These are phyloP conservation scores for Pneumocystis sp. DNA, from an alignment of 1,139 yeast genomes.

Conservation along the genomic window DNA sequence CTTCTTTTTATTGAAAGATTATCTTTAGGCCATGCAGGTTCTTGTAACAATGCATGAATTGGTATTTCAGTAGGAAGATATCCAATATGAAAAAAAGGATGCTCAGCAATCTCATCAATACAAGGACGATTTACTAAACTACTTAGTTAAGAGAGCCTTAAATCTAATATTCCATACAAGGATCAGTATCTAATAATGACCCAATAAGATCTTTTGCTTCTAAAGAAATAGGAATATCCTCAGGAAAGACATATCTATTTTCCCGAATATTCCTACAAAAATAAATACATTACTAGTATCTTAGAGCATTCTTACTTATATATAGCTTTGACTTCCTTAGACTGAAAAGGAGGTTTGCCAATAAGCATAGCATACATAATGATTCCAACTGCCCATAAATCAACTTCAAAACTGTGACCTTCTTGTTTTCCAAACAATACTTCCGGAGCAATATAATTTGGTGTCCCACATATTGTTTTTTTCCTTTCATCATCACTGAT, in stretches of 20 bases:
- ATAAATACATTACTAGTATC: background rate
- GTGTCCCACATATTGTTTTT: conserved; percentile 93
- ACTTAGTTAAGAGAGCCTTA: background rate
- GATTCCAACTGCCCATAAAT: conserved; percentile 95
- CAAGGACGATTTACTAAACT: conserved; percentile 49
- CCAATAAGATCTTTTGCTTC: conserved; percentile 61
- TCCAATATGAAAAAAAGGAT: conserved; percentile 65
- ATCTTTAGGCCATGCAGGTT: conserved; percentile 29
- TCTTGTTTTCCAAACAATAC: conserved; percentile 60
- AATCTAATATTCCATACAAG: conserved; percentile 22
- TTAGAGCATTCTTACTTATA: conserved; percentile 36
- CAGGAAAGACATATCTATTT: conserved; percentile 70
- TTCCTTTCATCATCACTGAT: conserved; percentile 80
- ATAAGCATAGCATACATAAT: conserved; percentile 88
- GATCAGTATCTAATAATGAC: conserved; percentile 62
- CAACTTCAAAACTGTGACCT: conserved; percentile 93
- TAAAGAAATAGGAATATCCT: conserved; percentile 48
- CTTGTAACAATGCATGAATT: conserved; percentile 44
- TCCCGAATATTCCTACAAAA: conserved; percentile 47
- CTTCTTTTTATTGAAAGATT: conserved; percentile 4
- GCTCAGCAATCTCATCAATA: conserved; percentile 60
- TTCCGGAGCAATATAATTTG: conserved; percentile 96
- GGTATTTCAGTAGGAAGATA: conserved; percentile 66
- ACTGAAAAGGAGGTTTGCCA: conserved; percentile 90
- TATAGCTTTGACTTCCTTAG: conserved; percentile 84